Percentiles rank a stretch among this genome's conserved stretches.
phyloP scores from a whole-genome alignment of 2,329 filamentous ascomycete species.

The Neopestalotiopsis sp. region DNA sequence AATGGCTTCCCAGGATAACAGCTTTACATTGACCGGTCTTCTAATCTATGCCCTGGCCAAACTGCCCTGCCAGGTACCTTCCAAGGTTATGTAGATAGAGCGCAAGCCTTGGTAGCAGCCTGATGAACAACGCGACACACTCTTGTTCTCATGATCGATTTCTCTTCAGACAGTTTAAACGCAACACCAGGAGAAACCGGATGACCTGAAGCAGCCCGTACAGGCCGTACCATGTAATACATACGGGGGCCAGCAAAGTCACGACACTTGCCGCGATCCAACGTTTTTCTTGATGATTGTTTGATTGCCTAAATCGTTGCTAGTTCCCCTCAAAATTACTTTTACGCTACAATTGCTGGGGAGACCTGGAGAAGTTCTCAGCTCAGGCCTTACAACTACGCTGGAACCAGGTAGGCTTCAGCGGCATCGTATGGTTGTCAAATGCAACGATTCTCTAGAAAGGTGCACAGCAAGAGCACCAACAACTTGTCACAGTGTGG shows the following conservation, averaged over 20 bases:
- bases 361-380: neutral
- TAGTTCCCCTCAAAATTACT: neutral
- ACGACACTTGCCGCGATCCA: neutral
- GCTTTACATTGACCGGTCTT: neutral
- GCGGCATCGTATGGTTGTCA: neutral
- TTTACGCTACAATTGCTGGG: slow-evolving; percentile 8
- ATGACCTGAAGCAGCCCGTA: slow-evolving; percentile 13
- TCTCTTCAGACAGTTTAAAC: slow-evolving; percentile 7
- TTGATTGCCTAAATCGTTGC: slow-evolving; percentile 6
- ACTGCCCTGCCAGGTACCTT: neutral
- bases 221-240: neutral
- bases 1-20: neutral
- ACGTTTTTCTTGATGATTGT: neutral
- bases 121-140: neutral
- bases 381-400: neutral
- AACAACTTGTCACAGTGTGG: neutral
- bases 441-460: neutral
- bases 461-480: neutral
- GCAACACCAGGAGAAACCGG: slow-evolving; percentile 6
- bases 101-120: neutral
- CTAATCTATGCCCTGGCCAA: neutral
- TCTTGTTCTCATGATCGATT: neutral
- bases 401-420: neutral
- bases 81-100: neutral
- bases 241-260: neutral